Evolutionary conservation across 108 stramenopile genomes (phyloP), one percentile per base, ranked within the genome.

Genomic region (Mayamaea pseudoterrestris): DNA sequence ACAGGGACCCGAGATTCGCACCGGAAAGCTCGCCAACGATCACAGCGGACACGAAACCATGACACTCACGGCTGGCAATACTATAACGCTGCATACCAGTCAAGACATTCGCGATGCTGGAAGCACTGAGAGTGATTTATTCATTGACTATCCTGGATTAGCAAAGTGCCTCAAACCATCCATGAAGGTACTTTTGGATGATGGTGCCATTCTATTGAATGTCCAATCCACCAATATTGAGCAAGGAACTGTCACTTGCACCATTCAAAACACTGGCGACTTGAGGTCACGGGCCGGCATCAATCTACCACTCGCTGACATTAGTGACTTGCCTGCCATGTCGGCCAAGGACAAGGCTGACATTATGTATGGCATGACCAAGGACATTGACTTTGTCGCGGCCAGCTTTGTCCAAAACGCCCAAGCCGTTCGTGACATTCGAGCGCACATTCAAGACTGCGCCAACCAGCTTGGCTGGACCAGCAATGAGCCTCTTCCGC

Each of bases 1-100:
- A n/a, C n/a, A n/a, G 27, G 95, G 95, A 37, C 95, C 95, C 9
- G 95, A 97, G 63, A 80, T 97, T 45, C 78, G 96, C 24, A 80
- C 83, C 13, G 93, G 92, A 26, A 79, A 83, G 49, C 58, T 97
- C 12, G 66, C 57, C 16, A 66, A 78, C 34, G 88, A 85, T 58
- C 21, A 59, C 13, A 68, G 71, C 27, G 84, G 84, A 30, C 82
- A 93, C 45, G 73, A 76, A 44, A 79, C 81, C 35, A 68, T 86
- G 22, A 27, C 47, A 1, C 69, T 87, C 41, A 57, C 54, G 34
- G 57, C 63, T 35, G 85, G 83, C 3, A 47, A 69, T 8, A 60
- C 59, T 8, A 67, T 92, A 25, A 77, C 75, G 13, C 42, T 90
- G 16, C 74, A 69, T 35, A 83, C 83, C 25, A 60, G 65, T 21